Percentiles rank a stretch among this genome's conserved stretches.
These are phyloP conservation scores for Pyricularia grisea DNA, from an alignment of 2,329 filamentous ascomycete genomes.

Conservation along the genomic window DNA sequence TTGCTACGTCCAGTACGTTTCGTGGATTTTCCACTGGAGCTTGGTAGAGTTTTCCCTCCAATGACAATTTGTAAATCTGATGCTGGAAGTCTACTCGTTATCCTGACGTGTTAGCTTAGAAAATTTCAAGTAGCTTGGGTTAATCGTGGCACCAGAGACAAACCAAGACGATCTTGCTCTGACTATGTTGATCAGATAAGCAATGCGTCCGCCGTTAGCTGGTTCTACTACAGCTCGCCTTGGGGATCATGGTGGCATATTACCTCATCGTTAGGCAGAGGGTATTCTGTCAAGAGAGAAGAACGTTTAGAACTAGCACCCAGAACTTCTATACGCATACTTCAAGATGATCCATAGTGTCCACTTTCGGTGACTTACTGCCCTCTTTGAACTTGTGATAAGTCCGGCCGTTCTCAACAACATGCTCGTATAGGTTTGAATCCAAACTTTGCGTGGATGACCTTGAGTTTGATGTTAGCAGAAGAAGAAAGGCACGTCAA, in stretches of 20 bases:
- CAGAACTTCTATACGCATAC: neutral
- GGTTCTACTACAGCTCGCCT: neutral
- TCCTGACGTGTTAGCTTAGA: neutral
- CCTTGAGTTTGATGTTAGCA: slow-evolving; percentile 5
- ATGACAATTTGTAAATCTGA: slow-evolving; percentile 13
- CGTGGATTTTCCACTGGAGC: slow-evolving; percentile 11
- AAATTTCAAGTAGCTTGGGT: neutral
- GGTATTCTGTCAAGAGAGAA: slow-evolving; percentile 10
- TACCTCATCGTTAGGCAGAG: slow-evolving; percentile 17
- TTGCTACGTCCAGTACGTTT: slow-evolving; percentile 7
- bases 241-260: neutral
- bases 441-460: slow-evolving; percentile 14
- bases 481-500: neutral
- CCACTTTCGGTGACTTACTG: slow-evolving; percentile 5
- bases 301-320: neutral
- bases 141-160: neutral
- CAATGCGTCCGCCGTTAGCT: neutral
- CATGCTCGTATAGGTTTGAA: slow-evolving; percentile 14
- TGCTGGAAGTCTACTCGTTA: slow-evolving; percentile 15
- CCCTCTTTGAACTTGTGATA: slow-evolving; percentile 17
- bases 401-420: slow-evolving; percentile 15
- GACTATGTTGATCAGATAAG: slow-evolving; percentile 1
- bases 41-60: slow-evolving; percentile 13
- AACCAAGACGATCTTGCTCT: slow-evolving; percentile 15
- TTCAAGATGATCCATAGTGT: neutral